Percentiles rank a stretch among this genome's conserved stretches.
Evolutionary conservation across 306 rosid species (phyloP).

Genomic region (Trifolium subterraneum): DNA sequence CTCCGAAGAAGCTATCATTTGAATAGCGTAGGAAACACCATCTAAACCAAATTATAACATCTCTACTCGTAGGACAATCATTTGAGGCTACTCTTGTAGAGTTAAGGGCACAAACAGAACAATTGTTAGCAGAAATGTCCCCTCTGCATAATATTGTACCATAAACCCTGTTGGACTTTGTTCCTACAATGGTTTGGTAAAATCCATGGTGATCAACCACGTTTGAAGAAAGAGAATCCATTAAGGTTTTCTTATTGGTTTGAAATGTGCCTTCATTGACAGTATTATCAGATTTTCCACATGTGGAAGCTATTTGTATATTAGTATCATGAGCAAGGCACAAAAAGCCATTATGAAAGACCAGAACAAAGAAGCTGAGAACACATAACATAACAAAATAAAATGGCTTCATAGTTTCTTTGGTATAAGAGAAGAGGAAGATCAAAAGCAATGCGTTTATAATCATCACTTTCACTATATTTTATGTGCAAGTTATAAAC

Average conservation of each 20-base stretch:
- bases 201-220: neutral
- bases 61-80: neutral
- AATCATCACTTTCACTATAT: too few relatives aligned
- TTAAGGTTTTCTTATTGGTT: neutral
- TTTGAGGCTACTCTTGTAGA: neutral
- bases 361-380: too few relatives aligned
- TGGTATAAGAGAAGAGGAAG: too few relatives aligned
- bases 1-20: conserved; percentile 45
- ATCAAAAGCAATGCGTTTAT: too few relatives aligned
- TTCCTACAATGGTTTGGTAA: neutral
- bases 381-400: too few relatives aligned
- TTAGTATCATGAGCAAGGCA: neutral
- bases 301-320: neutral
- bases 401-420: too few relatives aligned
- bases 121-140: neutral
- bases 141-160: neutral
- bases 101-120: neutral
- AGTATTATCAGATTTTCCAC: neutral
- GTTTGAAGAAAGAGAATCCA: neutral
- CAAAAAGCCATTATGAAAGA: neutral
- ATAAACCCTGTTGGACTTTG: neutral
- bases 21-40: neutral
- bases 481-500: neutral
- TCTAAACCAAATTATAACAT: neutral
- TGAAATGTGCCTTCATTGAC: neutral